phyloP scores from a whole-genome alignment of 768 basidiomycete genomes.

The Tylopilus cervinicoccineus region DNA sequence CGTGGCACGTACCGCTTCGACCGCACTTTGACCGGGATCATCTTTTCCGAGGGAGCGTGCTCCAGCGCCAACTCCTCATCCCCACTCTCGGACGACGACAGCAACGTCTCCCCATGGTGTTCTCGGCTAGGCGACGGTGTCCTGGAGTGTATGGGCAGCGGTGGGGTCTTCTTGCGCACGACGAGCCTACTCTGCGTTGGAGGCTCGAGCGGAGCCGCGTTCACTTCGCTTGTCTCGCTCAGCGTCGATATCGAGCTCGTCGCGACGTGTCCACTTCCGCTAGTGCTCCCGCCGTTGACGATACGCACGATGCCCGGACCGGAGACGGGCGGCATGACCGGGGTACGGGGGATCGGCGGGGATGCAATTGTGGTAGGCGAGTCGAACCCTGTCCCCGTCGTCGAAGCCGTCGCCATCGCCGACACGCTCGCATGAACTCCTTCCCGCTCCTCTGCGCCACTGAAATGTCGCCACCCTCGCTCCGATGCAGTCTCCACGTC shows the following conservation, averaged over 20 bases:
- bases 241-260: slow-evolving; percentile 31
- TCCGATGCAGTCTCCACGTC: slow-evolving; percentile 23
- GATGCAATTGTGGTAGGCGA: slow-evolving; percentile 38
- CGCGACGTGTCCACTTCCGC: slow-evolving; percentile 18
- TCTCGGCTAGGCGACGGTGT: too few relatives aligned
- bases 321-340: slow-evolving; percentile 24
- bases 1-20: slow-evolving; percentile 47
- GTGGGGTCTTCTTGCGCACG: slow-evolving; percentile 38
- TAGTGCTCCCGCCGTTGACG: slow-evolving; percentile 24
- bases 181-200: slow-evolving; percentile 28
- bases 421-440: not conserved
- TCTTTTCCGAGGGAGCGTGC: slow-evolving; percentile 32
- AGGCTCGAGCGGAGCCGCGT: slow-evolving; percentile 20
- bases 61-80: slow-evolving; percentile 37
- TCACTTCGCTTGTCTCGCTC: slow-evolving; percentile 22
- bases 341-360: slow-evolving; percentile 38
- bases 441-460: slow-evolving; percentile 11
- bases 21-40: slow-evolving; percentile 43
- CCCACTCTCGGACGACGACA: slow-evolving; percentile 26
- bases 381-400: slow-evolving; percentile 26
- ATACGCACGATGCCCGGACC: slow-evolving; percentile 21
- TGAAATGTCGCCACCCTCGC: slow-evolving; percentile 31
- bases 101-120: not conserved
- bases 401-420: not conserved
- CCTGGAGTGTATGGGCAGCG: too few relatives aligned